Evolutionary conservation across 352 stramenopile genomes (phyloP).

Genomic region (Phytophthora boehmeriae): DNA sequence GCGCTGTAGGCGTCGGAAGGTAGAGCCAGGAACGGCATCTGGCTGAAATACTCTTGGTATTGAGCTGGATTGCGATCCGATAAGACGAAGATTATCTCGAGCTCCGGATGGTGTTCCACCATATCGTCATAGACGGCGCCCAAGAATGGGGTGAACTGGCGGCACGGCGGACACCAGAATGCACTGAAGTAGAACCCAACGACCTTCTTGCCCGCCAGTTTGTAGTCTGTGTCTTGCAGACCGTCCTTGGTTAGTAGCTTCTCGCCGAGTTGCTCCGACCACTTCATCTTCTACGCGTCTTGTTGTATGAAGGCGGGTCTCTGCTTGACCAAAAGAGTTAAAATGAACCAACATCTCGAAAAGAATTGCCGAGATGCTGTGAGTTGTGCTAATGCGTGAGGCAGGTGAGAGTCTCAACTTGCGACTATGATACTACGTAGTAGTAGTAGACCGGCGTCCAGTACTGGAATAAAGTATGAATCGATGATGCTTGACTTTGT

Average conservation of each 20-base stretch:
- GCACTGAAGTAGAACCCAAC: conserved; percentile 96
- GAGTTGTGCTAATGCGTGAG: no score
- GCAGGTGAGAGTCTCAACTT: no score
- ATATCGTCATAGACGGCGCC: conserved; percentile 91
- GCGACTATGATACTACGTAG: no score
- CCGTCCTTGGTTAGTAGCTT: conserved; percentile 79
- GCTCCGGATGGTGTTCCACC: conserved; percentile 82
- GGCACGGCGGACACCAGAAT: conserved; percentile 95
- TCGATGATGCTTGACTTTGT: no score
- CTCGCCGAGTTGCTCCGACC: conserved; percentile 68
- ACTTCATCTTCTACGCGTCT: conserved; percentile 36
- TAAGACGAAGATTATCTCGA: conserved; percentile 92
- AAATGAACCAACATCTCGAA: conserved; percentile 15
- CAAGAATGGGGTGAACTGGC: conserved; percentile 94
- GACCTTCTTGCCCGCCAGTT: conserved; percentile 79
- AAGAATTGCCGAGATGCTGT: conserved; percentile 4
- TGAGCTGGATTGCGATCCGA: conserved; percentile 71
- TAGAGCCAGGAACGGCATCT: conserved; percentile 94
- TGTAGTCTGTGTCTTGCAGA: conserved; percentile 68
- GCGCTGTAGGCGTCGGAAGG: conserved; percentile 88
- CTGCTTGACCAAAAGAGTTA: conserved; percentile 11
- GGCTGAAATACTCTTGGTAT: conserved; percentile 92
- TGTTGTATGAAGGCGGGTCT: background rate
- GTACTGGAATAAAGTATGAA: no score
- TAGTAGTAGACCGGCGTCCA: no score